phyloP scores from a whole-genome alignment of 495 filamentous ascomycete genomes.

The Annulohypoxylon bovei region DNA sequence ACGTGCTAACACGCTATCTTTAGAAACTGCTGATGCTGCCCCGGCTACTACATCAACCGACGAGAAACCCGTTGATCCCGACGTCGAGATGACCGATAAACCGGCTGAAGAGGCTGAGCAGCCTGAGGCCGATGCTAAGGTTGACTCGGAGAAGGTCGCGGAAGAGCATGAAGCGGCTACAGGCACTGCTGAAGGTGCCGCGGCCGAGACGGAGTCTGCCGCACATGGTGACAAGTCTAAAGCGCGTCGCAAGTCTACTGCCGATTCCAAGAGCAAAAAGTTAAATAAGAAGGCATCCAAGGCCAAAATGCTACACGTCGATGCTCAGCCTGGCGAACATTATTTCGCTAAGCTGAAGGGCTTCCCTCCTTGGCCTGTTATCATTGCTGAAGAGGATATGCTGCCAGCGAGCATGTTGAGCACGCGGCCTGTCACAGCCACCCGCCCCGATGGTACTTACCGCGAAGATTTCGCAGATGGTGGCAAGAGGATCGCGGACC shows the following conservation, averaged over 20 bases:
- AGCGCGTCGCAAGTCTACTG: constrained; percentile 72
- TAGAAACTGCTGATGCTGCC: constrained; percentile 25
- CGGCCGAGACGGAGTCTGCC: constrained; percentile 30
- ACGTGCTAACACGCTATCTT: constrained; percentile 10
- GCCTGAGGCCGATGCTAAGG: constrained; percentile 40
- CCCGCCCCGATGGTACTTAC: constrained; percentile 80
- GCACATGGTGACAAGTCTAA: constrained; percentile 57
- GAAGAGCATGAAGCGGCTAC: constrained; percentile 29
- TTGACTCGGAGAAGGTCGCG: constrained; percentile 40
- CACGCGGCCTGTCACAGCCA: constrained; percentile 81
- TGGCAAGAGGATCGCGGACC: constrained; percentile 81
- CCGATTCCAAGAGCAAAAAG: constrained; percentile 77
- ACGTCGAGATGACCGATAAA: constrained; percentile 46
- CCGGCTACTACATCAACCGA: constrained; percentile 24
- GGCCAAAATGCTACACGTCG: constrained; percentile 72
- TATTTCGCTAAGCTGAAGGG: constrained; percentile 89
- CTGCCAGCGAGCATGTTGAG: constrained; percentile 76
- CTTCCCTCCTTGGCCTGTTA: constrained; percentile 88
- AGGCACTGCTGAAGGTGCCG: constrained; percentile 39
- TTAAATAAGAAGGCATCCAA: constrained; percentile 85
- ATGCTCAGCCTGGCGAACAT: constrained; percentile 86
- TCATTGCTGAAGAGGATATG: constrained; percentile 93
- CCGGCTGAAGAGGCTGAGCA: constrained; percentile 22
- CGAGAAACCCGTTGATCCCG: constrained; percentile 40
- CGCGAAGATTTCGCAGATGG: constrained; percentile 84